A percentile compares a stretch with the other conserved stretches of the same genome.
These are phyloP conservation scores for Poronia punctata DNA, from an alignment of 495 filamentous ascomycete genomes.

Conservation along the genomic window DNA sequence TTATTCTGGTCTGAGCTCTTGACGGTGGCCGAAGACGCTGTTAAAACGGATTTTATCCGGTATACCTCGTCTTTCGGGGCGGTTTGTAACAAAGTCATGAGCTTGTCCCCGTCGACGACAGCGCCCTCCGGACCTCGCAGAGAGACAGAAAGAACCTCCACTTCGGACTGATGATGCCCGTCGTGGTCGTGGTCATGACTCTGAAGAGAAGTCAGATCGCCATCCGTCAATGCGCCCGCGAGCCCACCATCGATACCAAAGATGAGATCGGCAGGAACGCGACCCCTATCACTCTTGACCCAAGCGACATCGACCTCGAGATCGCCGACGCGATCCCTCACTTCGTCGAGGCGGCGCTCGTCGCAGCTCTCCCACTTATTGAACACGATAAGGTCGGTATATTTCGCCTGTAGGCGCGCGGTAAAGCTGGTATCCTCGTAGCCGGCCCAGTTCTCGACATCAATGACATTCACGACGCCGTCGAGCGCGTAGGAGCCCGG, in stretches of 20 bases:
- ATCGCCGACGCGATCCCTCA: constrained; percentile 77
- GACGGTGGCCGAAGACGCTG: constrained; percentile 44
- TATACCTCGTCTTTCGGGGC: constrained; percentile 90
- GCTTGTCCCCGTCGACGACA: constrained; percentile 55
- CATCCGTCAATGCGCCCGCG: constrained; percentile 50
- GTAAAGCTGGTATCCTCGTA: constrained; percentile 90
- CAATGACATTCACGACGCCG: constrained; percentile 86
- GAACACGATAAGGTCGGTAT: constrained; percentile 88
- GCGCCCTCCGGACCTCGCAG: constrained; percentile 35
- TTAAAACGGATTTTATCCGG: constrained; percentile 85
- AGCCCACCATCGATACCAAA: constrained; percentile 82
- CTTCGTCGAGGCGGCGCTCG: constrained; percentile 71
- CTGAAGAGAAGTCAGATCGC: constrained; percentile 23
- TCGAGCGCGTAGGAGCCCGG: constrained; percentile 66
- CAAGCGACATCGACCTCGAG: constrained; percentile 72
- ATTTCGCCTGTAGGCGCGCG: constrained; percentile 76
- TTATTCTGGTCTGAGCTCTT: constrained; percentile 52
- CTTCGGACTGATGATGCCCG: constrained; percentile 68
- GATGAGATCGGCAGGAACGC: constrained; percentile 67
- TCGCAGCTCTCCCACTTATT: constrained; percentile 86
- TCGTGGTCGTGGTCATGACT: constrained; percentile 25
- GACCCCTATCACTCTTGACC: constrained; percentile 73
- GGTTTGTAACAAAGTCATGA: constrained; percentile 57
- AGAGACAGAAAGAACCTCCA: constrained; percentile 78
- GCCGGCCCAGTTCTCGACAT: constrained; percentile 95